Evolutionary conservation across 441 rosid species (phyloP), one percentile per base, ranked within the genome.

Genomic region (Kokia cookei): DNA sequence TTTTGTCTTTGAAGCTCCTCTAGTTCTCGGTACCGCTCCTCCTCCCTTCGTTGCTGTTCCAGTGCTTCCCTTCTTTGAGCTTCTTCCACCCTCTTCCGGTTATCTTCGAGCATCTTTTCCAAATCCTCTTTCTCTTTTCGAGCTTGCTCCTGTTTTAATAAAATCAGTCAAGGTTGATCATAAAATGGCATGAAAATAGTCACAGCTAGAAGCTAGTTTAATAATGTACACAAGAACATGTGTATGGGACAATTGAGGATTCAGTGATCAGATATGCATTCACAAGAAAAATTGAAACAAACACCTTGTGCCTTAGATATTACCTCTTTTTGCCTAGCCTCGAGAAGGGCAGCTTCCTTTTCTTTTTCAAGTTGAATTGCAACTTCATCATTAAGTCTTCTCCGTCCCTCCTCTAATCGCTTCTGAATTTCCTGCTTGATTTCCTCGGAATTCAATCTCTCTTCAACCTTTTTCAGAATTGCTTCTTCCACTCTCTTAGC

Each of bases 321-420:
- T 87, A 87, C 99, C 97, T 93, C 98, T 75, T 91, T 93, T 81
- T 78, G 82, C 73, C 85, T 90, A 60, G 97, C 91, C 78, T 90
- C 90, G 12, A 80, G 61, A 47, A 91, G 81, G 79, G 93, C 83
- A 79, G 83, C 82, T 81, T 90, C 96, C 82, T 89, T 96, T 77
- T 96, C 98, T 77, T 84, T 93, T 84, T 89, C 92, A 75, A 96
- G 98, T 73, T 92, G 98, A 79, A 78, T 80, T 14, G 83, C 83
- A 70, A 96, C 98, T 86, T 96, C 98, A 75, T 86, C 84, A 13
- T 50, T 64, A 69, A 91, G 85, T 82, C 87, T 89, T 82, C 75
- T 92, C 77, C 96, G 73, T 43, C 97, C 98, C 78, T 86, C 97
- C 77, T 92, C 97, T 77, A 93, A 59, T 58, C 86, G 86, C 53